A percentile compares a stretch with the other conserved stretches of the same genome.
These are phyloP conservation scores for Ulmus americana DNA, from an alignment of 331 rosid genomes.

Conservation along the genomic window DNA sequence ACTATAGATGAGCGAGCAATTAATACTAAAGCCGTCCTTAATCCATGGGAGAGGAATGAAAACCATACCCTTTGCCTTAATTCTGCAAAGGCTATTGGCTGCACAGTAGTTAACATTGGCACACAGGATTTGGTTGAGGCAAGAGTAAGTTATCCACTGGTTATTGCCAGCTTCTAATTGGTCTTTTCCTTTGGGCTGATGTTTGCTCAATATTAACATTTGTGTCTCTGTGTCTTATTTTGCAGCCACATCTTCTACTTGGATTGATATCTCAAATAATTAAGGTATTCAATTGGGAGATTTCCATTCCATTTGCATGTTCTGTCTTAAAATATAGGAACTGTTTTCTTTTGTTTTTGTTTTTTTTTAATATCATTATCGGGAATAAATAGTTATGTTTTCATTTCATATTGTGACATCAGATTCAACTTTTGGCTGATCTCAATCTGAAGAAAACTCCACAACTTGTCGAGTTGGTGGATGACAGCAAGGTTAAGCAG, in stretches of 20 bases:
- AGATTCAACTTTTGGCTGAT: constrained; percentile 92
- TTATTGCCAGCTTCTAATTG: constrained; percentile 3
- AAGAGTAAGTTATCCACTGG: constrained; percentile 52
- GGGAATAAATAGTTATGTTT: constrained; percentile 9
- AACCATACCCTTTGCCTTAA: constrained; percentile 91
- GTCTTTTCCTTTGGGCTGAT: not conserved
- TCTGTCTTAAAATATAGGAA: constrained; percentile 14
- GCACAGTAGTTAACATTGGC: constrained; percentile 97
- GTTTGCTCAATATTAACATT: constrained; percentile 12
- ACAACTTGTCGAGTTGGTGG: constrained; percentile 87
- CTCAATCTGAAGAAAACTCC: constrained; percentile 96
- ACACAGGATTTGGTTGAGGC: constrained; percentile 82
- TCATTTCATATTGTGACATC: constrained; percentile 29
- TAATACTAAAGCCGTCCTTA: constrained; percentile 71
- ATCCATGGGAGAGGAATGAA: constrained; percentile 98
- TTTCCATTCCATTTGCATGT: constrained; percentile 3
- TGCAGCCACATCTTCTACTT: constrained; percentile 79
- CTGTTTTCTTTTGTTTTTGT: not conserved
- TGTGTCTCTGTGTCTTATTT: constrained; percentile 19
- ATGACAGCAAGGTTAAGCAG: constrained; percentile 66
- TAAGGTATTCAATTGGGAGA: constrained; percentile 51
- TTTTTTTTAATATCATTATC: constrained; percentile 3
- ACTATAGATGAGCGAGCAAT: constrained; percentile 96
- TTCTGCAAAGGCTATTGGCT: constrained; percentile 94
- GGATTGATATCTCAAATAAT: constrained; percentile 91